Percentiles rank a stretch among this genome's conserved stretches.
Conservation (phyloP, 176 grass and related monocot species). For the Phragmites australis region DNA sequence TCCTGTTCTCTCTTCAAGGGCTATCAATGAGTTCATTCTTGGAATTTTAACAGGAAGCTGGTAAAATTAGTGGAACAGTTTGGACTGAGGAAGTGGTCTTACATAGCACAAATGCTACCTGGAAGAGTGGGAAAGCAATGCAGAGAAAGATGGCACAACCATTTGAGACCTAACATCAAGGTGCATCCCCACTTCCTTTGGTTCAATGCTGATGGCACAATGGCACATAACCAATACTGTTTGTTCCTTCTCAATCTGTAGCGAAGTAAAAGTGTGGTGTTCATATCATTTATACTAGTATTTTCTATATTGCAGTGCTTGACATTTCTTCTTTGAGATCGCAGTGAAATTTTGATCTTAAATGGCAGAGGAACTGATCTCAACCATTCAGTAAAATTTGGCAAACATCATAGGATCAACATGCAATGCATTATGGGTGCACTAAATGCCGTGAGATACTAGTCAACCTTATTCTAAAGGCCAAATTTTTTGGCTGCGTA, state of each 20-base stretch:
- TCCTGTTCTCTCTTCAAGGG: not conserved
- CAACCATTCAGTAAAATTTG: not conserved
- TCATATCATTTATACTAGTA: not conserved
- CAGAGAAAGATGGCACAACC: slow-evolving; percentile 97
- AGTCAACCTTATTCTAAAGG: slow-evolving; percentile 12
- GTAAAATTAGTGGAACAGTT: slow-evolving; percentile 80
- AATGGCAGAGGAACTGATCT: not conserved
- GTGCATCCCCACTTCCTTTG: slow-evolving; percentile 13
- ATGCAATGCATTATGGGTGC: not conserved
- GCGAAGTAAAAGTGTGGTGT: not conserved
- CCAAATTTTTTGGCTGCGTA: not conserved
- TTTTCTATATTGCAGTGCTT: not conserved
- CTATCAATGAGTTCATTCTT: not conserved
- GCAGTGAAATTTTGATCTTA: not conserved
- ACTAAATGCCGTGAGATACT: slow-evolving; percentile 8
- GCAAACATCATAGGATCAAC: not conserved
- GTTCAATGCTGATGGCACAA: not conserved
- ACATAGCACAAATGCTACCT: slow-evolving; percentile 73
- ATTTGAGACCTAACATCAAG: slow-evolving; percentile 98
- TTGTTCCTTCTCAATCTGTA: not conserved
- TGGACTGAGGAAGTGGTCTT: slow-evolving; percentile 95
- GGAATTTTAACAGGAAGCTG: slow-evolving; percentile 54
- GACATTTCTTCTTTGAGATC: not conserved
- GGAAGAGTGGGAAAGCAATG: slow-evolving; percentile 97
- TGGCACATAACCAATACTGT: not conserved